A percentile compares a stretch with the other conserved stretches of the same genome.
Conservation (phyloP, 495 filamentous ascomycete species). For the Neurospora cerealis region DNA sequence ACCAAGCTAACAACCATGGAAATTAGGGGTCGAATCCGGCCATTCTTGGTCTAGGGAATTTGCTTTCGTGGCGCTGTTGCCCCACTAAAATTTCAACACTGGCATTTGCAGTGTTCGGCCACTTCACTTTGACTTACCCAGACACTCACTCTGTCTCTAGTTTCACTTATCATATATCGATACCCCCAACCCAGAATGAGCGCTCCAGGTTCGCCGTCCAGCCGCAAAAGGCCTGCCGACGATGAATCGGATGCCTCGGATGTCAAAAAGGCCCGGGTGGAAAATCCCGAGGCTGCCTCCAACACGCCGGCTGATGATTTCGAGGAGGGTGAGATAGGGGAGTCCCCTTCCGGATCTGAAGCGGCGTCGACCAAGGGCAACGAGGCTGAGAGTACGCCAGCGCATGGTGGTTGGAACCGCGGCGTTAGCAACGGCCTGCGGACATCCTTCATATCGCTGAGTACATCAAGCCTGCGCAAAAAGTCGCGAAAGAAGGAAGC, state of each 20-base stretch:
- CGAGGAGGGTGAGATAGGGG: conserved; percentile 28
- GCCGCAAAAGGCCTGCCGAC: not conserved
- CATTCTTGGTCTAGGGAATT: not conserved
- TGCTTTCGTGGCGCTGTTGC: not conserved
- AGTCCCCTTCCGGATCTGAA: conserved; percentile 12
- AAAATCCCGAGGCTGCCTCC: conserved; percentile 3
- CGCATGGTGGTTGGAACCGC: conserved; percentile 27
- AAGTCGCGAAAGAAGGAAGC: not conserved
- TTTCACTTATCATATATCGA: not conserved
- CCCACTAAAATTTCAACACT: not conserved
- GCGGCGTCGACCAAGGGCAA: not conserved
- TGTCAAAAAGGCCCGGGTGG: not conserved
- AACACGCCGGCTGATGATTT: conserved; percentile 5
- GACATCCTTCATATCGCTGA: conserved; percentile 14
- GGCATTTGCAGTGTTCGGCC: not conserved
- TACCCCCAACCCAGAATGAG: not conserved
- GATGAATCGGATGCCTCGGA: not conserved
- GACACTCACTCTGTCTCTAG: not conserved
- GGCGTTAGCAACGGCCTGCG: conserved; percentile 24
- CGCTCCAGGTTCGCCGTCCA: not conserved
- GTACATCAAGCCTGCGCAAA: conserved; percentile 4
- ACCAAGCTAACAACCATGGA: not conserved
- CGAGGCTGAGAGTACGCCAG: not conserved
- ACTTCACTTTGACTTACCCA: not conserved
- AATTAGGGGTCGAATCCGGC: not conserved